Evolutionary conservation across 139 green algal species (phyloP), one percentile per base, ranked within the genome.

Genomic region (Chloropicon primus): DNA sequence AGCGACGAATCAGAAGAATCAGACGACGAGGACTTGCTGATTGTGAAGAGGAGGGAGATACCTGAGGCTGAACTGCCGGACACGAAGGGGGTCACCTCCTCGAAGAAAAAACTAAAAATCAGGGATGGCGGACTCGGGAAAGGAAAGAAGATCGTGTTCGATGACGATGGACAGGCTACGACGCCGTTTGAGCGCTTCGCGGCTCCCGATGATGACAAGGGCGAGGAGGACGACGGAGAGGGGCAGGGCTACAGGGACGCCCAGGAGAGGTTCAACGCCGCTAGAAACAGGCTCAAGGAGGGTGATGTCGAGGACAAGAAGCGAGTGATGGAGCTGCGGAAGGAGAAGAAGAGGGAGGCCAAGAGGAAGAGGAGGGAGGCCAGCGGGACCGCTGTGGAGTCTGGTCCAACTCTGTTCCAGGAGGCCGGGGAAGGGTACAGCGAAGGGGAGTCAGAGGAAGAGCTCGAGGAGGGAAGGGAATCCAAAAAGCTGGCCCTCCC

Each of bases 111-210:
- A 17, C 24, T 27, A 75, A 75, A 28, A 75, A 75, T 27, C 24
- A 75, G 72, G 25, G 72, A 27, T 41, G 25, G 72, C 24, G 26
- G 72, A 5, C 28, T 78, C 25, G 24, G 25, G 21, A 25, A 10
- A 53, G 77, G 2, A 27, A 81, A 0, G 22, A 78, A 78, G 26
- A 24, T 87, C 21, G 54, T 86, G 22, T 86, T 87, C 23, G 77
- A 86, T 72, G 82, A 86, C 22, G 82, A 86, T 21, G 82, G 82
- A 22, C 53, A 76, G n/a, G 27, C 77, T 3, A 25, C 83, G 21
- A 41, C 26, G 25, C 82, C 82, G 25, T 73, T 87, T 1, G 82
- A 80, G 1, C 29, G 71, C 3, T 53, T 86, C 1, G 53, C 72
- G 24, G n/a, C 22, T 22, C 10, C n/a, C 3, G 24, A 72, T 17